Base-by-base conservation (phyloP, 2,329 filamentous ascomycete genomes). In the Phaeoacremonium minimum region DNA sequence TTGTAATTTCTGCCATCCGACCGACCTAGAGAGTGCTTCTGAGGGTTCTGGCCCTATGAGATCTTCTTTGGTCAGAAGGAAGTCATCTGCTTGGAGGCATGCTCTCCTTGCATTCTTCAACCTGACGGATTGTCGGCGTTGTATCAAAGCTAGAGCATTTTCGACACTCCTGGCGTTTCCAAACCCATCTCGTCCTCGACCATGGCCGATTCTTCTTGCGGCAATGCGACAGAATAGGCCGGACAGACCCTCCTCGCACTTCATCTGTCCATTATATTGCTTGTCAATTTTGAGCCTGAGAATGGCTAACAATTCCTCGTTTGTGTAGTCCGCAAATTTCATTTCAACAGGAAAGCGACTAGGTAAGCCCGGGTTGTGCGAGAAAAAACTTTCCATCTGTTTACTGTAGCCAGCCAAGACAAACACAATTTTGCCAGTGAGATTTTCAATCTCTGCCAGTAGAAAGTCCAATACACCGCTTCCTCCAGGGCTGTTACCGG, bases 351-450 rank as follows among this genome's bases (percentile, higher is more conserved):
- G 85, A 26, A 91, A 80, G 0, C 85, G 77, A 44, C 83, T 86
- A 0, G 74, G 66, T 4, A 90, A 63, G 0, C 86, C 85, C 0
- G 78, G 78, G 30, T 90, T 90, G 55, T 89, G 83, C 0, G 75
- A 67, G 32, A 87, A 88, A 53, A 90, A 87, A 0, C 69, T 69
- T 47, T 90, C 84, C 85, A 91, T 90, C 43, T 85, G 69, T 46
- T 79, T 80, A 33, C 68, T 68, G 55, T 90, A 90, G 0, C 87
- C 85, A 0, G 85, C 85, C 4, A 91, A 63, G 1, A 90, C 67
- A 36, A 90, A 85, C 0, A 82, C 76, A 0, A 90, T 56, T 46
- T 84, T 84, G 0, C 84, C 85, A 0, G 69, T 73, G 1, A 78
- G 65, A 35, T 87, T 86, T 46, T 90, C 85, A 1, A 88, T 74